These are phyloP conservation scores for Tephrocybe sp. DNA, from an alignment of 768 basidiomycete species.

Conservation along the genomic window DNA sequence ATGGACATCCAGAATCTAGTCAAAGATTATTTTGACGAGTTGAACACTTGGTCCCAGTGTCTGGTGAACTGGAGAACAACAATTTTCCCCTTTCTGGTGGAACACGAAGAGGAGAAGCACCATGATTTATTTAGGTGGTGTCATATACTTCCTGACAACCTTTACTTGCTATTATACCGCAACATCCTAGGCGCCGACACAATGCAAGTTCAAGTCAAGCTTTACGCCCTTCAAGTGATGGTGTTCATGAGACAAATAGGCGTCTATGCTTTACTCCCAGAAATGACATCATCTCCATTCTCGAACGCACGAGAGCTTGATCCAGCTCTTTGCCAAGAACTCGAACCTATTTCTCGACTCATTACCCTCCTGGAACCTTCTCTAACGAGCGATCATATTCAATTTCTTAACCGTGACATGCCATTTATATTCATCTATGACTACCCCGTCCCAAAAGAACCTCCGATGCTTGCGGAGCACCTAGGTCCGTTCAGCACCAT, in stretches of 20 bases:
- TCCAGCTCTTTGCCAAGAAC: background rate
- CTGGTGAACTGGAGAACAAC: background rate
- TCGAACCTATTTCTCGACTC: conserved; percentile 4
- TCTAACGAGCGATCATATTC: background rate
- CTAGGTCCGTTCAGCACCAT: conserved; percentile 1
- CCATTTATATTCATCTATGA: background rate
- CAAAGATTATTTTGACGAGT: background rate
- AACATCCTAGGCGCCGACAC: background rate
- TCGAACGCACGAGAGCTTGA: background rate
- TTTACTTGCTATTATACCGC: background rate
- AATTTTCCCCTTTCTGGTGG: background rate
- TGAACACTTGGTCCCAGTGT: background rate
- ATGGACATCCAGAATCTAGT: background rate
- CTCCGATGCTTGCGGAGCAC: conserved; percentile 2
- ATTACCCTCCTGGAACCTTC: background rate
- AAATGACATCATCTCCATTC: background rate
- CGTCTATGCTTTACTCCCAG: background rate
- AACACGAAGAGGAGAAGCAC: background rate
- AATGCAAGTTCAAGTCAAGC: background rate
- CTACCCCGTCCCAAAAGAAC: background rate
- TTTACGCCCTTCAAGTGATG: conserved; percentile 4
- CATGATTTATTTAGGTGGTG: conserved; percentile 1
- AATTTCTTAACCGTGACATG: background rate
- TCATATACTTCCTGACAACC: conserved; percentile 1
- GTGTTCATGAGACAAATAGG: conserved; percentile 3